Percentiles rank a stretch among this genome's conserved stretches.
Evolutionary conservation across 2,329 filamentous ascomycete genomes (phyloP).

Genomic region (Westerdykella aurantiaca): DNA sequence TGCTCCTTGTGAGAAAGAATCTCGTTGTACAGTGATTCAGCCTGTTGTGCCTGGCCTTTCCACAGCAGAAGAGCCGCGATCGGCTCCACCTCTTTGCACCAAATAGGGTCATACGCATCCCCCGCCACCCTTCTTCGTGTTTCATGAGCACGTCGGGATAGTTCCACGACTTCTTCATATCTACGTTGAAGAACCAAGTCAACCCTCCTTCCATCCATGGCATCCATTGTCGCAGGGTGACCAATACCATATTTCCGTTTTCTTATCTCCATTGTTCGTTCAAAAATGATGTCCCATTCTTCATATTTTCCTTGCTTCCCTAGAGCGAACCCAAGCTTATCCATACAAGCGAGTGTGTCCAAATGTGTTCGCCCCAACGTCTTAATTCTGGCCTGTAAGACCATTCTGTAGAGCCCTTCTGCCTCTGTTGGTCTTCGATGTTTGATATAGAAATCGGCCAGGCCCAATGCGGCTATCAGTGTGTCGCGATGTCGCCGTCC

Average conservation of each 20-base stretch:
- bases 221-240: not conserved
- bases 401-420: not conserved
- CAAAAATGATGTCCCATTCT: not conserved
- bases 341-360: not conserved
- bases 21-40: not conserved
- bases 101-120: not conserved
- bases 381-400: not conserved
- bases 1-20: not conserved
- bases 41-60: not conserved
- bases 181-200: not conserved
- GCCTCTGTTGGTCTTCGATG: not conserved
- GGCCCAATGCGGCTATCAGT: too few relatives aligned
- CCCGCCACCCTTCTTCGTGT: not conserved
- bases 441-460: not conserved
- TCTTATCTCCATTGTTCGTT: not conserved
- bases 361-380: not conserved
- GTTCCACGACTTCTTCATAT: not conserved
- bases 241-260: not conserved
- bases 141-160: not conserved
- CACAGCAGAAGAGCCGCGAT: not conserved
- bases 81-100: not conserved
- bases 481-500: too few relatives aligned
- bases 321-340: not conserved
- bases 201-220: not conserved
- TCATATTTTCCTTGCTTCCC: not conserved